Base-by-base conservation (phyloP, 1,284 basidiomycete genomes). In the Cryptococcus sp. region DNA sequence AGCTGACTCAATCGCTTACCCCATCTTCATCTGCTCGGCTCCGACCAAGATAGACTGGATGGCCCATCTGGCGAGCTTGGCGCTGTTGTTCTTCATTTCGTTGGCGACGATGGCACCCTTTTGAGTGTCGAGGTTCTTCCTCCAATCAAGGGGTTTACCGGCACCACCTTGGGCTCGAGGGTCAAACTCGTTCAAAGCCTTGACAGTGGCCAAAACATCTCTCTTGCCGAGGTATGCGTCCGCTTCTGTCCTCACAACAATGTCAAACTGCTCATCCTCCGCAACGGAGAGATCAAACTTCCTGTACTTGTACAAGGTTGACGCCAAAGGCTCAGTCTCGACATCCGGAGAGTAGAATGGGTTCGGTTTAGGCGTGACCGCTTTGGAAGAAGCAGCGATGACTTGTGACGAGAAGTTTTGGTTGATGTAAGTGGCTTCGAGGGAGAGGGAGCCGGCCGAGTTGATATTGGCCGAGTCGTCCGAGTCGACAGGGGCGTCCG, bases 51-150 rank as follows among this genome's bases (percentile, higher is more conserved):
- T 84, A 74, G 90, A 91, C 82, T 98, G 94, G 34, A 98, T 89
- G 0, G 96, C 89, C 91, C 95, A 99, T 74, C 95, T 90, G 19
- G 95, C 94, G 51, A 99, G 85, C 80, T 99, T 99, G 82, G 89
- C 94, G 72, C 89, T 92, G 81, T 99, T 99, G 82, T 99, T 99
- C 84, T 99, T 99, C 96, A 99, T 98, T 83, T 99, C 96, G 44
- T 93, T 96, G 47, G 96, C 93, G 57, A 99, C 93, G 46, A 99
- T 95, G 3, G 96, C 96, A 71, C 96, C 96, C 59, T 94, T 87
- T 79, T 98, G 94, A 8, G 89, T 87, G 79, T 99, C 96, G 52
- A 99, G 83, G 79, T 96, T 96, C 50, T 89, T 85, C 50, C 94
- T 87, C 96, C 96, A 99, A 79, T 99, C 96, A 22, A 93, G 91